Conservation (phyloP, 2,329 filamentous ascomycete genomes). For the Penicillium sp. region DNA sequence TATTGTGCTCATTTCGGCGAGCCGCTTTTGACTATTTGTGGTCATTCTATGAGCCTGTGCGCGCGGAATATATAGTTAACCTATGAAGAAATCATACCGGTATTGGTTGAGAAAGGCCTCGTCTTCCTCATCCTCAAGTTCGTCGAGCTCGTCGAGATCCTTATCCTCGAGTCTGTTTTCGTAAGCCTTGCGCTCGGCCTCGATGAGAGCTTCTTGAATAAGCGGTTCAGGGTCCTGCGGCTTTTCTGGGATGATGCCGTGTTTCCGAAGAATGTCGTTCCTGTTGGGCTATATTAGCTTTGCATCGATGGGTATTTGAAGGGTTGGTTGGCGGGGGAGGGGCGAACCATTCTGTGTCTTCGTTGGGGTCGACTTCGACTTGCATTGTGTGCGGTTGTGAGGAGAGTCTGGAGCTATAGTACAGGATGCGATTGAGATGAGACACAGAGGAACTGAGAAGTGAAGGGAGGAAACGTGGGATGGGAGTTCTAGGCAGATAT, state of each 20-base stretch:
- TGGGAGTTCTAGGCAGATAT: constrained; percentile 9
- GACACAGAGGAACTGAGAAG: background rate
- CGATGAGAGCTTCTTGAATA: constrained; percentile 90
- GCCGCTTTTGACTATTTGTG: constrained; percentile 69
- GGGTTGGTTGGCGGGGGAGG: constrained; percentile 9
- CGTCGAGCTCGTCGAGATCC: constrained; percentile 89
- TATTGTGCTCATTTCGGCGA: constrained; percentile 78
- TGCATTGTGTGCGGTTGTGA: constrained; percentile 49
- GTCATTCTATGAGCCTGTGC: background rate
- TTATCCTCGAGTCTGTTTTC: constrained; percentile 94
- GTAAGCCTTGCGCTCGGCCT: constrained; percentile 81
- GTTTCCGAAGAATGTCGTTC: constrained; percentile 98
- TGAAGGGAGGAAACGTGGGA: background rate
- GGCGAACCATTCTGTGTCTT: constrained; percentile 90
- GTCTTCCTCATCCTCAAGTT: constrained; percentile 94
- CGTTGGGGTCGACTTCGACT: constrained; percentile 93
- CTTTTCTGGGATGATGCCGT: constrained; percentile 97
- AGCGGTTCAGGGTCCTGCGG: constrained; percentile 92
- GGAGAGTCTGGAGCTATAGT: background rate
- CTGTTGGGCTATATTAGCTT: constrained; percentile 52
- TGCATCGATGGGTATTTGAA: constrained; percentile 18
- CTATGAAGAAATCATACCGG: constrained; percentile 63
- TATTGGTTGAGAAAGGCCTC: constrained; percentile 89
- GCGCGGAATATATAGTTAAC: background rate
- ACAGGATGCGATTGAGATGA: background rate